Conservation (phyloP, 2,329 filamentous ascomycete genomes). For the Hymenoscyphus fraxineus region DNA sequence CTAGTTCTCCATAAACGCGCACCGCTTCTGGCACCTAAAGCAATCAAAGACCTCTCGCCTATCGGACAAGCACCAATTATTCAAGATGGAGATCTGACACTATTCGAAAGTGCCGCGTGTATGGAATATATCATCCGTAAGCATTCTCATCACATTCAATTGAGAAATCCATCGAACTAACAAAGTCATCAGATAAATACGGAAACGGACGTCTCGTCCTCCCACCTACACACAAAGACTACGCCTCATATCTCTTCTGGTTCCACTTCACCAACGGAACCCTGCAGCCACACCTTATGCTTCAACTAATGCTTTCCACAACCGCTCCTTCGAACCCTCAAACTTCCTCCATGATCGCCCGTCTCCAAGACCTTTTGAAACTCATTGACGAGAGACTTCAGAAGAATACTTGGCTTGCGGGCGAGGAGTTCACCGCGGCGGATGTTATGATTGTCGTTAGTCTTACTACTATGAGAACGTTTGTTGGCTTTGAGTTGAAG, state of each 20-base stretch:
- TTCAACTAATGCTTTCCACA: constrained; percentile 9
- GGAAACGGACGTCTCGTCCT: constrained; percentile 48
- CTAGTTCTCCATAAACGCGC: constrained; percentile 44
- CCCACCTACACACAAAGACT: constrained; percentile 44
- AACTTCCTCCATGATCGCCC: background rate
- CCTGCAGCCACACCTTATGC: constrained; percentile 40
- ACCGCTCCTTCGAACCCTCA: background rate
- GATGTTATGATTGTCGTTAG: background rate
- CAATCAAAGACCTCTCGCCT: constrained; percentile 44
- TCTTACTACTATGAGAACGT: background rate
- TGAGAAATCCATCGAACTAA: background rate
- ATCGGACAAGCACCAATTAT: constrained; percentile 58
- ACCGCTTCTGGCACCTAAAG: constrained; percentile 38
- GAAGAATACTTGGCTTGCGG: background rate
- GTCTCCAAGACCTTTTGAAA: background rate
- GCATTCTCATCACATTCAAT: background rate
- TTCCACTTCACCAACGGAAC: constrained; percentile 54
- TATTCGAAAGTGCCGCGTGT: constrained; percentile 58
- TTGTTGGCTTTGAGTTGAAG: background rate
- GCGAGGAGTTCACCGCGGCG: background rate
- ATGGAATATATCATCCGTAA: constrained; percentile 47
- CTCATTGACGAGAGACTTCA: background rate
- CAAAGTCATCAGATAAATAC: constrained; percentile 37
- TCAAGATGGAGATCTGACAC: constrained; percentile 49
- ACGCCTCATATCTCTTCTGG: constrained; percentile 62